Base-by-base conservation (phyloP, 208 protist genomes). In the Trypanosoma melophagium region DNA sequence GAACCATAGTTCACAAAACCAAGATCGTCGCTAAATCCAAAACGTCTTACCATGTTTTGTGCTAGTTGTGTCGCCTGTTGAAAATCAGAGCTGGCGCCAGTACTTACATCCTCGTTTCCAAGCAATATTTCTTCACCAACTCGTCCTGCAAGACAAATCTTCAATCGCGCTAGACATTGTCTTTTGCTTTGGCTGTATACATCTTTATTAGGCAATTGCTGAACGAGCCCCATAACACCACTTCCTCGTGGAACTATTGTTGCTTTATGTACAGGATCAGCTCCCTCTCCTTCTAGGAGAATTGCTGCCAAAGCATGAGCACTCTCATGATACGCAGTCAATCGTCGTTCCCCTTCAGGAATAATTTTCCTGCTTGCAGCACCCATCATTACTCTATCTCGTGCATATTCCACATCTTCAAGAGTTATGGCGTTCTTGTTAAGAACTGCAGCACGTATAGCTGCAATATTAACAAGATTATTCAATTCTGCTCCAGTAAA, bases 111-210 rank as follows among this genome's bases (percentile, higher is more conserved):
- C 19, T 98, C 86, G 19, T 80, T 50, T 49, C 98, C 98, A 55
- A 97, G 96, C 13, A 99, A 83, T 10, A 99, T 81, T 82, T 99
- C 97, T 79, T 99, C 98, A 24, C 96, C 97, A 19, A 98, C 96
- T 35, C 98, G 84, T 24, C 93, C 93, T 17, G 90, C 93, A 25
- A 97, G 67, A 57, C 87, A 93, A 56, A 96, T 89, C 74, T 91
- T 92, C 22, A 97, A 66, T 35, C 90, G 79, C 12, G 90, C 81
- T 24, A 94, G 61, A 59, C 90, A 92, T 77, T 96, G 87, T 49
- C 80, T 74, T 68, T 93, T 92, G 60, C 81, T 94, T 66, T 91
- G 77, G 63, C 83, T 93, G 84, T 97, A 96, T 64, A 83, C 83
- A 67, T 97, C 92, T 60, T 77, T 86, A 40, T 93, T 79, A 58